These are phyloP conservation scores for Primulina huaijiensis DNA, from an alignment of 257 asterid species.

Conservation along the genomic window DNA sequence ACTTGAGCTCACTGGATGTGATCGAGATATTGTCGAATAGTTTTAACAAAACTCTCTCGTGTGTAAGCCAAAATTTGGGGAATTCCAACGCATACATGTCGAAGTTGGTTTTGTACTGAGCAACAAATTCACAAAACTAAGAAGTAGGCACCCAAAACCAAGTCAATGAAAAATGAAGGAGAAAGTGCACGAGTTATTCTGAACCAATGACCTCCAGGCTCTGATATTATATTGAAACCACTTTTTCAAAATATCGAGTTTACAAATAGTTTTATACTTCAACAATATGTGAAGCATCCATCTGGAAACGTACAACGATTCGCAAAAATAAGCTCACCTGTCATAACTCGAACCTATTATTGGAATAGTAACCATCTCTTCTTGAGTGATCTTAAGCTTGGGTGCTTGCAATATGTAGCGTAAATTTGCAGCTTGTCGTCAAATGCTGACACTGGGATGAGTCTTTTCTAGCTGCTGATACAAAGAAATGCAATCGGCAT, in stretches of 20 bases:
- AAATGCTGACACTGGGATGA: constrained; percentile 77
- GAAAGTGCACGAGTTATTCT: neutral
- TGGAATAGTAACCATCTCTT: constrained; percentile 98
- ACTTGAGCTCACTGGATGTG: neutral
- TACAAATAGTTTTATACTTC: neutral
- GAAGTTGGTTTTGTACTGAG: too few species aligned
- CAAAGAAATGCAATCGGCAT: constrained; percentile 81
- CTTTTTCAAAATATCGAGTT: neutral
- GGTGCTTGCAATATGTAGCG: constrained; percentile 97
- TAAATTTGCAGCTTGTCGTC: constrained; percentile 90
- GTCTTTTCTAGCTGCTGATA: constrained; percentile 69
- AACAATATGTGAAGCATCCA: neutral
- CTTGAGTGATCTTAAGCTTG: constrained; percentile 89
- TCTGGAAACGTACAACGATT: neutral
- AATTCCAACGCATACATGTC: neutral
- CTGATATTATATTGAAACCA: neutral
- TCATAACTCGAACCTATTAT: constrained; percentile 92
- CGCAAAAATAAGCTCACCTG: constrained; percentile 48
- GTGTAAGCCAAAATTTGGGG: neutral
- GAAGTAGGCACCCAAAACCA: neutral
- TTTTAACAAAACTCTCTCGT: neutral
- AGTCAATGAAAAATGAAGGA: too few species aligned
- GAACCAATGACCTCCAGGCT: neutral
- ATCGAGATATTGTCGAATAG: neutral
- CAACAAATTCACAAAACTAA: too few species aligned